These are phyloP conservation scores for Roridomyces roridus DNA, from an alignment of 768 basidiomycete species.

Conservation along the genomic window DNA sequence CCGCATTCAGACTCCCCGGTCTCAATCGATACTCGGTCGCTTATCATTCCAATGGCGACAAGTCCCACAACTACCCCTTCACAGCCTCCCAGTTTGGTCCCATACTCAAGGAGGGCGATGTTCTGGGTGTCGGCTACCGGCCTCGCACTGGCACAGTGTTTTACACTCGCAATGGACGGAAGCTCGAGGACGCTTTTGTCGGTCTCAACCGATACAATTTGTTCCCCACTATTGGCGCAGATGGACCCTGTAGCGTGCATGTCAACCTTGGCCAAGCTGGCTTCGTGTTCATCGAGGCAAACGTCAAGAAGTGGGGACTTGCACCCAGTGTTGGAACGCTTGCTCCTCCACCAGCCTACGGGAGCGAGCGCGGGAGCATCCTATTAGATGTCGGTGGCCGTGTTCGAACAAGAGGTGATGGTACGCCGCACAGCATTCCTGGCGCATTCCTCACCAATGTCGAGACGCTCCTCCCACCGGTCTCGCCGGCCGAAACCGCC, in stretches of 20 bases:
- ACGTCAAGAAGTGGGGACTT: constrained; percentile 99
- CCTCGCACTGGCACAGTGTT: constrained; percentile 98
- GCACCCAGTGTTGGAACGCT: constrained; percentile 97
- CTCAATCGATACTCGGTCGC: constrained; percentile 87
- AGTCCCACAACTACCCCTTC: constrained; percentile 97
- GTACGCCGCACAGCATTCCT: constrained; percentile 48
- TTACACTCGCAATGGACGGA: constrained; percentile 97
- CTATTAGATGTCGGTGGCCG: constrained; percentile 88
- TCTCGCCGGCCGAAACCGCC: constrained; percentile 68
- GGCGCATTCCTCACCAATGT: constrained; percentile 48
- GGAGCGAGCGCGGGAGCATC: constrained; percentile 95
- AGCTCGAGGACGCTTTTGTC: constrained; percentile 94
- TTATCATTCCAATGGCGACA: constrained; percentile 96
- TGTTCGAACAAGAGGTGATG: constrained; percentile 43
- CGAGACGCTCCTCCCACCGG: constrained; percentile 56
- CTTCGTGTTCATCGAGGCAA: constrained; percentile 99
- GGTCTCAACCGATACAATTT: constrained; percentile 91
- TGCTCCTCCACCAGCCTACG: constrained; percentile 97
- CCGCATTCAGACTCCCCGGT: constrained; percentile 91
- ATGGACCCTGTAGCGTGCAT: constrained; percentile 95
- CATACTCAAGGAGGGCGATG: constrained; percentile 89
- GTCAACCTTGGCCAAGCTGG: constrained; percentile 98
- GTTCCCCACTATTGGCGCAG: constrained; percentile 96
- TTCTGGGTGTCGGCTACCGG: constrained; percentile 93
- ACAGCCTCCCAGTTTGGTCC: constrained; percentile 85